Evolutionary conservation across 106 monocot genomes (phyloP).

Genomic region (Apostasia shenzhenica): DNA sequence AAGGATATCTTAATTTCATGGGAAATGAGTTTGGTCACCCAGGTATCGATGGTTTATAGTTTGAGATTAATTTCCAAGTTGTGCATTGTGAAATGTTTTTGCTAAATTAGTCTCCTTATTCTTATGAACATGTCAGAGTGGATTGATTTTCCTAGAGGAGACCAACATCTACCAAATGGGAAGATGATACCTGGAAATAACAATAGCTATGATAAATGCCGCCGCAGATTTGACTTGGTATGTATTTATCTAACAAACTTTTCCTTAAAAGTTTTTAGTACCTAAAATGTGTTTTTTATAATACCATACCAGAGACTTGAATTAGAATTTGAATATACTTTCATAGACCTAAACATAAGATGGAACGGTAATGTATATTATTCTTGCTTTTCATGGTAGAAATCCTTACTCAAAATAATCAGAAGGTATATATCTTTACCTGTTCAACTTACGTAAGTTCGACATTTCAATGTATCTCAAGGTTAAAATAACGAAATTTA

Average conservation of each 20-base stretch:
- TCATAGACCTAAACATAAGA: too few species aligned
- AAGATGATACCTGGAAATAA: conserved; percentile 69
- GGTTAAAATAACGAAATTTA: too few species aligned
- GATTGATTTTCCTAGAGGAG: conserved; percentile 95
- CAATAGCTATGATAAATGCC: conserved; percentile 87
- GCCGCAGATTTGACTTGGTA: conserved; percentile 93
- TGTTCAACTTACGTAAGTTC: too few species aligned
- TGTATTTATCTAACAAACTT: conserved; percentile 1
- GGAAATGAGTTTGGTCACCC: conserved; percentile 99
- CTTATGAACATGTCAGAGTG: conserved; percentile 51
- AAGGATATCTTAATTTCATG: conserved; percentile 99
- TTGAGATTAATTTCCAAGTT: not conserved
- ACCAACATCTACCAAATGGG: conserved; percentile 66
- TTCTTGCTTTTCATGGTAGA: too few species aligned
- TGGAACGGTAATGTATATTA: too few species aligned
- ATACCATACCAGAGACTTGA: not conserved
- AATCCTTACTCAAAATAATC: too few species aligned
- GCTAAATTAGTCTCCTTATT: not conserved
- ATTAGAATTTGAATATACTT: too few species aligned
- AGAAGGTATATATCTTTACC: too few species aligned
- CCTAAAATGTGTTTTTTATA: too few species aligned
- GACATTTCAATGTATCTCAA: too few species aligned
- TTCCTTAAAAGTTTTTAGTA: too few species aligned
- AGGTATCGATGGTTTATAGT: conserved; percentile 30
- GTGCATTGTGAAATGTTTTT: not conserved